A percentile compares a stretch with the other conserved stretches of the same genome.
Conservation (phyloP, 805 yeast species). For the Starmera amethionina region DNA sequence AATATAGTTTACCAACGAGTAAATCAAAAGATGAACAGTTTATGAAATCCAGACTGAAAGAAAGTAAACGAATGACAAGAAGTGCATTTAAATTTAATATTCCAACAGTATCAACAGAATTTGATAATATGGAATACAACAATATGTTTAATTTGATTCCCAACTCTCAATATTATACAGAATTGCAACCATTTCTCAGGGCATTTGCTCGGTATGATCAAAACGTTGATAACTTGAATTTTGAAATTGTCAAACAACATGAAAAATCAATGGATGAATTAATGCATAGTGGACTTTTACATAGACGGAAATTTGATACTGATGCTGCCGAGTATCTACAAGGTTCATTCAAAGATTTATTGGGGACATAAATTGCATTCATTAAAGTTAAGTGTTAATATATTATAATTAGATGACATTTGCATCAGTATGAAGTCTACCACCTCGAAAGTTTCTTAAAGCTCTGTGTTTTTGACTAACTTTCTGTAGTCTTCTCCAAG, state of each 20-base stretch:
- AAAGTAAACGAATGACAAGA: constrained; percentile 10
- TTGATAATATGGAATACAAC: constrained; percentile 1
- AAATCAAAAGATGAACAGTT: constrained; percentile 5
- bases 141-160: constrained; percentile 9
- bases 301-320: no score
- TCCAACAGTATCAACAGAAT: constrained; percentile 1
- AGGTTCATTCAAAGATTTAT: no score
- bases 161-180: constrained; percentile 4
- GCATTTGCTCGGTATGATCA: constrained; percentile 13
- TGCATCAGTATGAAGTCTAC: constrained; percentile 23
- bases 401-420: constrained; percentile 19
- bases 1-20: no score
- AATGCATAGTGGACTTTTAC: no score
- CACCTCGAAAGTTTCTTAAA: constrained; percentile 56
- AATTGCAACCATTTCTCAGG: constrained; percentile 16
- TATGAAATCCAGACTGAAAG: constrained; percentile 6
- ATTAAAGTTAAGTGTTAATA: no score
- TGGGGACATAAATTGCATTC: no score
- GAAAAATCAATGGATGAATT: neutral
- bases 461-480: constrained; percentile 50
- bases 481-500: constrained; percentile 73
- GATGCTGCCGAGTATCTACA: no score
- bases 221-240: constrained; percentile 1
- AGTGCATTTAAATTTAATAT: constrained; percentile 2
- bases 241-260: constrained; percentile 1